These are phyloP conservation scores for Asterochloris sp. DNA, from an alignment of 139 green algal genomes.

Conservation along the genomic window DNA sequence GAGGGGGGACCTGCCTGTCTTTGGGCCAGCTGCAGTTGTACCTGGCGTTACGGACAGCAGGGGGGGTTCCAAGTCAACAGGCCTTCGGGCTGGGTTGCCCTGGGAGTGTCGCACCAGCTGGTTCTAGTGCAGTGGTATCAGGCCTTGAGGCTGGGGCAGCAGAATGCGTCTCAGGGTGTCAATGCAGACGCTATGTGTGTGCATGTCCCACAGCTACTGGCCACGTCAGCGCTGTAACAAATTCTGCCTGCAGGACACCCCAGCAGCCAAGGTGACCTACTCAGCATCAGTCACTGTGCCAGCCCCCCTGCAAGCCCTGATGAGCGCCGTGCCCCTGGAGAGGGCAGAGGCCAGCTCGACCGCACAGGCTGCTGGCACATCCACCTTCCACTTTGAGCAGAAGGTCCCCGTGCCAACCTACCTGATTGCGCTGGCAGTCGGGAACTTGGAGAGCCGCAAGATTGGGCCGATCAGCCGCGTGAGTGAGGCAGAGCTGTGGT, in stretches of 20 bases:
- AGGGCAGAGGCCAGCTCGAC: background rate
- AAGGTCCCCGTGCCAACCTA: constrained; percentile 81
- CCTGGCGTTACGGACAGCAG: too few species aligned
- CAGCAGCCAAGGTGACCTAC: constrained; percentile 80
- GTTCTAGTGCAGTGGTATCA: too few species aligned
- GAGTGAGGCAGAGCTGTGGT: too few species aligned
- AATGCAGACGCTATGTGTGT: too few species aligned
- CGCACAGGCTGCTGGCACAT: background rate
- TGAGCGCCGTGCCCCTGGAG: constrained; percentile 67
- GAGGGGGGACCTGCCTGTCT: too few species aligned
- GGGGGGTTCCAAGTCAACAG: too few species aligned
- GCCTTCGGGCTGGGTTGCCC: too few species aligned
- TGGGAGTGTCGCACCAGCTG: too few species aligned
- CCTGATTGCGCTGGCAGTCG: constrained; percentile 88
- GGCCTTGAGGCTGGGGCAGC: too few species aligned
- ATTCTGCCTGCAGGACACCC: constrained; percentile 63
- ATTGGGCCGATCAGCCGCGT: constrained; percentile 38
- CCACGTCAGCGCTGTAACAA: background rate
- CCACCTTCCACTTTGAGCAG: constrained; percentile 36
- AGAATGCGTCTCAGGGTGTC: too few species aligned
- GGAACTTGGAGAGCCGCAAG: constrained; percentile 58
- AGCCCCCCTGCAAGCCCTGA: constrained; percentile 63
- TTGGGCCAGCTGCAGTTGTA: too few species aligned
- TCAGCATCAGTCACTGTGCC: constrained; percentile 69
- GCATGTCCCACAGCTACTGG: too few species aligned